A percentile compares a stretch with the other conserved stretches of the same genome.
Conservation (phyloP, 2,329 filamentous ascomycete species). For the Diatrype stigma region DNA sequence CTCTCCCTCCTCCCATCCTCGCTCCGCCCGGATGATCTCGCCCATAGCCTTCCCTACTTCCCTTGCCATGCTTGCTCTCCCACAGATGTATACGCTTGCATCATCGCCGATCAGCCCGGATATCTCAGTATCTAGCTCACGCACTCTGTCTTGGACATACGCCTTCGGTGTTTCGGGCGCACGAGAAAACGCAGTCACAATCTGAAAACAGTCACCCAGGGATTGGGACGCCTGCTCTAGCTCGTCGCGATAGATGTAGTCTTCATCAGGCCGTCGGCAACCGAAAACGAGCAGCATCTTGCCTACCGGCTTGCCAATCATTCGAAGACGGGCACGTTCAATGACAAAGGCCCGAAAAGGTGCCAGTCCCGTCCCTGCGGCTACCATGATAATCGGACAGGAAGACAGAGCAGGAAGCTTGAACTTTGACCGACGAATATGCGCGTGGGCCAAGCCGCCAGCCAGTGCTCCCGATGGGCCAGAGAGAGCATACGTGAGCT, state of each 20-base stretch:
- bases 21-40: constrained; percentile 28
- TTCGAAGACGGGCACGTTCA: constrained; percentile 33
- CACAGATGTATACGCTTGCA: constrained; percentile 37
- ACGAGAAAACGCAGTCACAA: constrained; percentile 31
- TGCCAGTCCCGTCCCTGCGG: constrained; percentile 46
- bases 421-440: constrained; percentile 38
- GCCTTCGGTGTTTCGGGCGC: constrained; percentile 11
- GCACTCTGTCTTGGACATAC: constrained; percentile 36
- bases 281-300: constrained; percentile 38
- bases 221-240: constrained; percentile 4
- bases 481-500: background rate
- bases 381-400: constrained; percentile 47
- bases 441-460: background rate
- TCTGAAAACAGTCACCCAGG: constrained; percentile 17
- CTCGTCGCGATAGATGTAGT: constrained; percentile 27
- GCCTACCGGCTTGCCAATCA: constrained; percentile 32
- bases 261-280: constrained; percentile 31
- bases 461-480: background rate
- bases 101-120: background rate
- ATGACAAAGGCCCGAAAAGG: constrained; percentile 33
- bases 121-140: constrained; percentile 22
- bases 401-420: constrained; percentile 35
- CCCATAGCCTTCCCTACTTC: constrained; percentile 27
- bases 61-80: constrained; percentile 37
- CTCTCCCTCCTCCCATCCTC: constrained; percentile 34